Conservation (phyloP, 495 filamentous ascomycete genomes). For the Neurospora sp. region DNA sequence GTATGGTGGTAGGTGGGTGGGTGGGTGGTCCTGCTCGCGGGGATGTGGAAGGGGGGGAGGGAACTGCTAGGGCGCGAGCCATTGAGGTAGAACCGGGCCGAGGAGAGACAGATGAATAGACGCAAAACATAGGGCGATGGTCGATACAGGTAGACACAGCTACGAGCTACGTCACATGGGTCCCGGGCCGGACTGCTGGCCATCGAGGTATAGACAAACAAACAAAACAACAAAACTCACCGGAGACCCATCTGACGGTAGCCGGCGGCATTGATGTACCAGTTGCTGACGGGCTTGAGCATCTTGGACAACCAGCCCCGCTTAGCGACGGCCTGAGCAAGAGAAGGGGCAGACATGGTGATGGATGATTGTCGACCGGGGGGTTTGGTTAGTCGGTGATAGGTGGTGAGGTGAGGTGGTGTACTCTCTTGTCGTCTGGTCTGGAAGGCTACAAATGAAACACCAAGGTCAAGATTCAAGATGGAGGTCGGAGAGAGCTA, state of each 20-base stretch:
- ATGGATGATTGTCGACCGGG: constrained; percentile 7
- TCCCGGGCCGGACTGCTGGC: not conserved
- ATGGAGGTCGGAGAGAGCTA: not conserved
- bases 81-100: not conserved
- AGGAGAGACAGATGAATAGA: not conserved
- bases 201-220: not conserved
- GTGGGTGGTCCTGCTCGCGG: not conserved
- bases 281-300: constrained; percentile 68
- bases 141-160: not conserved
- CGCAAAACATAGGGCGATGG: not conserved
- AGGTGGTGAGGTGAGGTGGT: constrained; percentile 3
- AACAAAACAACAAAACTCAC: constrained; percentile 40
- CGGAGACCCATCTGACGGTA: constrained; percentile 88
- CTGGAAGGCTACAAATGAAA: not conserved
- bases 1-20: not conserved
- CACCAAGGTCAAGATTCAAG: not conserved
- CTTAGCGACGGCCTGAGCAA: constrained; percentile 62
- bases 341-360: constrained; percentile 62
- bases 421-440: not conserved
- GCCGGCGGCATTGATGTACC: constrained; percentile 78
- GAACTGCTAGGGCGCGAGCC: not conserved
- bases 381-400: constrained; percentile 6
- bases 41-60: not conserved
- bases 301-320: constrained; percentile 74
- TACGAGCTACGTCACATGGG: not conserved